Base-by-base conservation (phyloP, 2,329 filamentous ascomycete species). In the Tolypocladium ophioglossoides region DNA sequence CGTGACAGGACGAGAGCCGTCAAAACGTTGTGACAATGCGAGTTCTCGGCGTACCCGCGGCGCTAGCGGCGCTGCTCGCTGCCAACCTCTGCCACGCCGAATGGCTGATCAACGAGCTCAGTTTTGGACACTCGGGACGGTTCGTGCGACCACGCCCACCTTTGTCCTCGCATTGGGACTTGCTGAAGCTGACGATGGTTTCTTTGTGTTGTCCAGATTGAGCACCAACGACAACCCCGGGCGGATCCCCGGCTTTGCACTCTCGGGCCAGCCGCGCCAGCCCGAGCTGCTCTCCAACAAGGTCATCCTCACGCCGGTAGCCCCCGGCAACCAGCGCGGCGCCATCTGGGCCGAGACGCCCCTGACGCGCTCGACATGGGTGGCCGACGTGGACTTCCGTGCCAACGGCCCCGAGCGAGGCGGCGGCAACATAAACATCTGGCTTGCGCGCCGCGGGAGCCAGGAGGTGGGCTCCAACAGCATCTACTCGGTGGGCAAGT, bases 381-480 rank as follows among this genome's bases (percentile, higher is more conserved):
- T 83, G 10, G 83, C 85, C 51, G 89, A 95, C 65, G 78, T 97
- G 62, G 86, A 94, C 66, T 96, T 99, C 72, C 83, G 94, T 61
- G 89, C 85, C 52, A 89, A 83, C 57, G 94, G 94, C 9, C 86
- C 87, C 58, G 94, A 97, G 66, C 78, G 89, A 62, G 90, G 85
- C 51, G 84, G 86, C 55, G 94, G 94, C 50, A 96, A 95, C 72
- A 75, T 99, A 61, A 92, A 97, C 71, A 78, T 99, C 64, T 99
- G 94, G 94, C 89, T 95, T 65, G 85, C 82, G 52, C 84, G 83
- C 62, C 80, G 88, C 56, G 87, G 87, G 35, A 73, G 81, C 61
- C 72, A 78, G 56, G 75, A 77, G 34, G 75, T 95, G 54, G 85
- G 84, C 54, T 79, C 84, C 27, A 80, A 82, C 59, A 95, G 89